Conservation (phyloP, 345 rosid species). For the Eucalyptus coolabah region DNA sequence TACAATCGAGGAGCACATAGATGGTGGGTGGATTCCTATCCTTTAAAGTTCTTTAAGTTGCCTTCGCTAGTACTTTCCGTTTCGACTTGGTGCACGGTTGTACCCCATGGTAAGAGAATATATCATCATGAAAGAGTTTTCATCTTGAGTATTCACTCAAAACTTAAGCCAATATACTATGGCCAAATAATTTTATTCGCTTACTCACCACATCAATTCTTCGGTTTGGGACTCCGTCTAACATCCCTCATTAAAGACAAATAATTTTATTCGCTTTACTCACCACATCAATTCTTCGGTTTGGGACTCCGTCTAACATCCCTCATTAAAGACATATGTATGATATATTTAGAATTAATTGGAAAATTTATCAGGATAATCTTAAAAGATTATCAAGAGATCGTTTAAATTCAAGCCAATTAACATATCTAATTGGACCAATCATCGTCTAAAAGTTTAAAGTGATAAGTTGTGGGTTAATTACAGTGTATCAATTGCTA, state of each 20-base stretch:
- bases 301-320: neutral
- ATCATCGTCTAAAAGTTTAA: neutral
- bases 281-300: too few species aligned
- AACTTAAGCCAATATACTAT: too few species aligned
- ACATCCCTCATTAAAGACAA: neutral
- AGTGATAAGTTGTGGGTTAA: neutral
- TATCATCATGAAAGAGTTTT: neutral
- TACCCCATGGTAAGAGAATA: neutral
- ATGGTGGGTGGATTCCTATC: neutral
- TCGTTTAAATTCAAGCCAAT: neutral
- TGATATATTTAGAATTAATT: too few species aligned
- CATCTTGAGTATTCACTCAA: neutral
- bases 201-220: too few species aligned
- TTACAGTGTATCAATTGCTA: neutral
- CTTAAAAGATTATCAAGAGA: neutral
- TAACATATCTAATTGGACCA: neutral
- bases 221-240: neutral
- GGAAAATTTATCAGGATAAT: neutral
- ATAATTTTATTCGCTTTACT: too few species aligned
- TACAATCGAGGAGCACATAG: neutral
- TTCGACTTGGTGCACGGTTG: neutral
- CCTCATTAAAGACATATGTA: neutral
- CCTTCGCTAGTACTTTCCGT: neutral
- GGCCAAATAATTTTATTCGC: too few species aligned
- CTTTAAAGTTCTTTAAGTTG: neutral